Conservation (phyloP, 2,329 filamentous ascomycete genomes). For the Chrysosphaeria jannelii region DNA sequence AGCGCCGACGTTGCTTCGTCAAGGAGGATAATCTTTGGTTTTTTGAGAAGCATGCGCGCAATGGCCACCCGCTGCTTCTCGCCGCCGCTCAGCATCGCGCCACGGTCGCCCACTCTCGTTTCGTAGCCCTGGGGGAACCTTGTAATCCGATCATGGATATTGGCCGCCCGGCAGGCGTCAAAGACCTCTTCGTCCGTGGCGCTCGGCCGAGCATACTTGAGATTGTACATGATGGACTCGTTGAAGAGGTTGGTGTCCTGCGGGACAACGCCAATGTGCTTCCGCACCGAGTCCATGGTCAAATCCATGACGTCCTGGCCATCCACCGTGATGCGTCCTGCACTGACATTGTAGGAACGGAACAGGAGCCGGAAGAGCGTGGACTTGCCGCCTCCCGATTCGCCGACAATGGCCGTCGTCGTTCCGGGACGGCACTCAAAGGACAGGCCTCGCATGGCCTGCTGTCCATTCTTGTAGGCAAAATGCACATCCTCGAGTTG, state of each 20-base stretch:
- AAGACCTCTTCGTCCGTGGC: slow-evolving; percentile 18
- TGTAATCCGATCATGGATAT: slow-evolving; percentile 23
- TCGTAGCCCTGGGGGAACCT: slow-evolving; percentile 20
- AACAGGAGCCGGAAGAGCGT: slow-evolving; percentile 89
- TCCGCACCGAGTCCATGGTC: slow-evolving; percentile 77
- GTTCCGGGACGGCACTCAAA: slow-evolving; percentile 75
- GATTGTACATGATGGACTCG: slow-evolving; percentile 22
- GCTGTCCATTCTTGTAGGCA: slow-evolving; percentile 61
- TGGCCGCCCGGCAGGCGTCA: slow-evolving; percentile 19
- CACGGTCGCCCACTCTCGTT: slow-evolving; percentile 21
- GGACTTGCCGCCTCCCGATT: slow-evolving; percentile 90
- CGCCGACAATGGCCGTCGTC: slow-evolving; percentile 83
- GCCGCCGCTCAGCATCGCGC: slow-evolving; percentile 24
- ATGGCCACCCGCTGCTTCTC: slow-evolving; percentile 29
- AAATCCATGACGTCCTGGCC: slow-evolving; percentile 57
- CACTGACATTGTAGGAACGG: slow-evolving; percentile 71
- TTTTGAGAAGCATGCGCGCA: slow-evolving; percentile 35
- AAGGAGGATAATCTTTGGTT: slow-evolving; percentile 36
- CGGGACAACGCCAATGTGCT: slow-evolving; percentile 80
- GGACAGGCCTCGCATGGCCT: slow-evolving; percentile 53
- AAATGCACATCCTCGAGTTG: slow-evolving; percentile 74
- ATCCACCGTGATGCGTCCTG: slow-evolving; percentile 60
- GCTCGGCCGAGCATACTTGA: slow-evolving; percentile 18
- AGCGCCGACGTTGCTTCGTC: slow-evolving; percentile 45
- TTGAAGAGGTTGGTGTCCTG: slow-evolving; percentile 58